Conservation (phyloP, 73 alveolate species). For the Paramecium tetraurelia region DNA sequence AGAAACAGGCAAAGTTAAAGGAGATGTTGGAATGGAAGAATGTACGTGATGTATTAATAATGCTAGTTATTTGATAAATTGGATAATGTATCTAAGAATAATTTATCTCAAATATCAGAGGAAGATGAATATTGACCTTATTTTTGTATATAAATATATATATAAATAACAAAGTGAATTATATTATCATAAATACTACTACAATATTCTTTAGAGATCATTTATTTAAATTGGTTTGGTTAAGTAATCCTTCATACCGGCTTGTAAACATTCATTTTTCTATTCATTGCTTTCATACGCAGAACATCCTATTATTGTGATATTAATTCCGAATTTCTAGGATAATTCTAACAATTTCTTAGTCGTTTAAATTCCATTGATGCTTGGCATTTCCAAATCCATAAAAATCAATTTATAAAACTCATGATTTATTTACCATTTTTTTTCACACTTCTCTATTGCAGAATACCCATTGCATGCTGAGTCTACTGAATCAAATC, state of each 20-base stretch:
- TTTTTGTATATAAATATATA: not conserved
- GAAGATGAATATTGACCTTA: not conserved
- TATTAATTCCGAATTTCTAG: not conserved
- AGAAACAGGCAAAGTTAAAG: not conserved
- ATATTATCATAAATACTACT: slow-evolving; percentile 22
- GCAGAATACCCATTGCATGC: not conserved
- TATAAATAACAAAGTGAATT: not conserved
- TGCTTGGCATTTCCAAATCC: slow-evolving; percentile 45
- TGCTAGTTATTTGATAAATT: slow-evolving; percentile 28
- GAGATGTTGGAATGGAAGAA: slow-evolving; percentile 34
- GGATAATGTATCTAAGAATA: not conserved
- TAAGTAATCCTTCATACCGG: slow-evolving; percentile 13
- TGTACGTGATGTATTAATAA: not conserved
- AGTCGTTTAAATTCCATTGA: slow-evolving; percentile 27
- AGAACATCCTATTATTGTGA: slow-evolving; percentile 32
- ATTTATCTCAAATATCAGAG: slow-evolving; percentile 7
- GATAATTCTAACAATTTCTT: not conserved
- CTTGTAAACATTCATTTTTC: not conserved
- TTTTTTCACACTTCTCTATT: not conserved
- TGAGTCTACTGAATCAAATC: slow-evolving; percentile 8
- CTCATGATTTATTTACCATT: not conserved
- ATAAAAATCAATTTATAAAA: slow-evolving; percentile 37
- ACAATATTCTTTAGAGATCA: not conserved
- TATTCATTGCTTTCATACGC: not conserved
- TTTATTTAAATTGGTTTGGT: not conserved